Conservation (phyloP, 331 rosid genomes). For the Ulmus americana region DNA sequence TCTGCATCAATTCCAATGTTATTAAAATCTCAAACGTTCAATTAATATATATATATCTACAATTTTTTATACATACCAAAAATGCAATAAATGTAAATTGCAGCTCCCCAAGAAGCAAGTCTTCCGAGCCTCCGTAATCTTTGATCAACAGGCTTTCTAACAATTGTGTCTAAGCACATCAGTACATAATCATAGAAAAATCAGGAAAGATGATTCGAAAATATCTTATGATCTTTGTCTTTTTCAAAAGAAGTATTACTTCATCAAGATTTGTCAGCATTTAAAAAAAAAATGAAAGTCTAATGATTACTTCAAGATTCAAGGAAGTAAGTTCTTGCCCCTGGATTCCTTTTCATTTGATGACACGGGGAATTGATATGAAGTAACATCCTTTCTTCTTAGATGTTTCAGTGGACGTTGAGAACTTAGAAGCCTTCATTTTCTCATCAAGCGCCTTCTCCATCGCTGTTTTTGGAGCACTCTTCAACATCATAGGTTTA, state of each 20-base stretch:
- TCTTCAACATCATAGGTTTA: constrained; percentile 43
- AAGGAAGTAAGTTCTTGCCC: constrained; percentile 77
- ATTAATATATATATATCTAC: neutral
- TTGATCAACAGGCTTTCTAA: constrained; percentile 56
- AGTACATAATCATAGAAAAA: constrained; percentile 25
- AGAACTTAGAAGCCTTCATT: constrained; percentile 44
- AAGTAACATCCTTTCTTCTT: constrained; percentile 66
- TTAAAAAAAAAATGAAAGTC: neutral
- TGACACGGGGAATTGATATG: constrained; percentile 65
- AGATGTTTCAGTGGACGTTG: constrained; percentile 38
- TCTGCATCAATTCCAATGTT: constrained; percentile 42
- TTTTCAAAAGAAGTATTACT: too few relatives aligned
- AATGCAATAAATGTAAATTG: constrained; percentile 77
- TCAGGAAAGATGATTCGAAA: constrained; percentile 7
- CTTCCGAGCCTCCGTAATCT: constrained; percentile 78
- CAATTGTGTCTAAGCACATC: constrained; percentile 54
- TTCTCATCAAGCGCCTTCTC: constrained; percentile 64
- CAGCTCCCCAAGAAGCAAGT: constrained; percentile 77
- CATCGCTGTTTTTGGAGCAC: constrained; percentile 38
- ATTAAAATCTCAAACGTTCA: constrained; percentile 10
- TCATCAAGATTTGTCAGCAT: too few relatives aligned
- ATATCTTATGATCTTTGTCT: neutral
- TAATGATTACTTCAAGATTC: constrained; percentile 64
- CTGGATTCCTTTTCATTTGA: constrained; percentile 61
- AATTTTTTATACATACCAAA: constrained; percentile 41